Percentiles rank a stretch among this genome's conserved stretches.
Evolutionary conservation across 805 yeast genomes (phyloP).

Genomic region (Wickerhamiella galacta): DNA sequence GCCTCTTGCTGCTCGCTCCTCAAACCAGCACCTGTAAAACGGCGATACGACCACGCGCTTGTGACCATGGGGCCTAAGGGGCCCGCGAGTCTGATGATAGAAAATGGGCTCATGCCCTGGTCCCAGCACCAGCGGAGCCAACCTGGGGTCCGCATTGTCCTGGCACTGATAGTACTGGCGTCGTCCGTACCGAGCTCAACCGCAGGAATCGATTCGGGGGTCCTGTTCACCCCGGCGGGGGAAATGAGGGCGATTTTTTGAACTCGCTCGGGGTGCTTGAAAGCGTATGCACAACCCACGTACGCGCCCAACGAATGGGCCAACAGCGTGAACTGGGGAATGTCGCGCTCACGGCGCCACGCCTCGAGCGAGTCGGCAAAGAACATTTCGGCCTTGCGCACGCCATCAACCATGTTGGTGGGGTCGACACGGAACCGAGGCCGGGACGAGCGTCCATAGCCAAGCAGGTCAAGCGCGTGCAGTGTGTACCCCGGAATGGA

Average conservation of each 20-base stretch:
- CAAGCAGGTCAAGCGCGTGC: slow-evolving; percentile 76
- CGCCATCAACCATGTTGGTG: slow-evolving; percentile 20
- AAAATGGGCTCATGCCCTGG: slow-evolving; percentile 69
- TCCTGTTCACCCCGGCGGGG: slow-evolving; percentile 65
- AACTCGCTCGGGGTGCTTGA: slow-evolving; percentile 43
- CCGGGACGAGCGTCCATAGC: slow-evolving; percentile 80
- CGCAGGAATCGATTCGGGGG: slow-evolving; percentile 24
- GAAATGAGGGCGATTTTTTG: slow-evolving; percentile 60
- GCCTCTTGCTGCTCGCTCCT: slow-evolving; percentile 28
- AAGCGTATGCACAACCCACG: slow-evolving; percentile 49
- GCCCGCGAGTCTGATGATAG: slow-evolving; percentile 59
- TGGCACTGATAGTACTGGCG: slow-evolving; percentile 1
- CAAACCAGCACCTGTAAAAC: slow-evolving; percentile 52
- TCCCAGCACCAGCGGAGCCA: slow-evolving; percentile 82
- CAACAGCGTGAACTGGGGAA: slow-evolving; percentile 38
- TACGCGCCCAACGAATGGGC: slow-evolving; percentile 95
- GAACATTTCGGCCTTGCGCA: slow-evolving; percentile 39
- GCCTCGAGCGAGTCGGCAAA: slow-evolving; percentile 45
- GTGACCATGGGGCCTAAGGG: slow-evolving; percentile 72
- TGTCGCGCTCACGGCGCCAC: slow-evolving; percentile 41
- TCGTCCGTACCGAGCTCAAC: slow-evolving; percentile 10
- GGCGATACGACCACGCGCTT: slow-evolving; percentile 74
- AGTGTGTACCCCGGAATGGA: slow-evolving; percentile 39
- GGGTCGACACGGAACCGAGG: slow-evolving; percentile 35
- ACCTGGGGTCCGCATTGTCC: slow-evolving; percentile 36